Base-by-base conservation (phyloP, 768 basidiomycete species). In the Russula abietina region DNA sequence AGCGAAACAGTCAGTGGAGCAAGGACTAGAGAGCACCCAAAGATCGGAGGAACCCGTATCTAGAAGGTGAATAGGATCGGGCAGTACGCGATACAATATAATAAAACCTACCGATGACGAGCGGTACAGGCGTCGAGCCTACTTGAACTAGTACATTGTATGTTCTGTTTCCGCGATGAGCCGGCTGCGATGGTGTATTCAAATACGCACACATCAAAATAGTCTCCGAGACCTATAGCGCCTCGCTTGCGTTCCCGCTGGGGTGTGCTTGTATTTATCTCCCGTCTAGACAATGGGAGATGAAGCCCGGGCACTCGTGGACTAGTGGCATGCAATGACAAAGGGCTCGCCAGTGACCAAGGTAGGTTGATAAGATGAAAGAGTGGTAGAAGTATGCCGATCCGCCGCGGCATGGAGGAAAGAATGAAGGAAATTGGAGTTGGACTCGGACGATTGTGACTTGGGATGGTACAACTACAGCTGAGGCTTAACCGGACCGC, bases 11-110 rank as follows among this genome's bases (percentile, higher is more conserved):
- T 75, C 67, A n/a, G 68, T 65, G 11, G 71, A 73, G 70, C 86
- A 90, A 0, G 78, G 73, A 55, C 83, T 79, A 0, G 87, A 87
- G 30, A 85, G 72, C 11, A 87, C 79, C 89, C 89, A 91, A 6
- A 90, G 71, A 69, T 91, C 89, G 5, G 89, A 84, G 2, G 89
- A 91, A 49, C 89, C 89, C 2, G 88, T 89, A 65, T 91, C 89
- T 88, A 56, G n/a, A 32, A 14, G 22, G 48, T 55, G 16, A 50
- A 2, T 7, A 43, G 10, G 53, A 39, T 56, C 12, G 17, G 59
- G 41, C 30, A 1, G 41, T 28, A 38, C 11, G 28, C n/a, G 30
- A 30, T 14, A 2, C n/a, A n/a, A 22, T 7, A 28, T 11, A 66
- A 36, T 48, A 6, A 24, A 43, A 24, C 77, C 59, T 63, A 88